Evolutionary conservation across 202 grass and related monocot genomes (phyloP), one percentile per base, ranked within the genome.

Genomic region (Miscanthus sacchariflorus): DNA sequence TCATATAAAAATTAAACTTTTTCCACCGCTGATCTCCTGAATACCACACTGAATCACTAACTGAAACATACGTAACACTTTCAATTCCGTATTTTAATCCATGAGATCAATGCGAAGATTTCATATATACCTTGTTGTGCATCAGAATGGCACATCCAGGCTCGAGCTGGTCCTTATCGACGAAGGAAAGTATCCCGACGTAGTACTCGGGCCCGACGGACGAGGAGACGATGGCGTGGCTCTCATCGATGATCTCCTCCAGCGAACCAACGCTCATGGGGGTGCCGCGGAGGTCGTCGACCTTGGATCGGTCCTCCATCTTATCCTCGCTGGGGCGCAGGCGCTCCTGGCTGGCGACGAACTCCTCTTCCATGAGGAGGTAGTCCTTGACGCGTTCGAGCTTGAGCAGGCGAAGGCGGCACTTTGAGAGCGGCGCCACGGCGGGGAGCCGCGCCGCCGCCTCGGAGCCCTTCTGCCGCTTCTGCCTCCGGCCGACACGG

Each of bases 171-270:
- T 98, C 96, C 88, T 98, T 98, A 82, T 98, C 96, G 64, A 96
- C 96, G 82, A 98, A 96, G 8, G 94, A 98, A 2, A 96, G 58
- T 25, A 98, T 91, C 18, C 96, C 89, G 30, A 98, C 92, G 50
- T 96, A 98, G 87, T 98, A 98, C 81, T 98, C 96, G 27, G 96
- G 96, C 69, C 94, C 94, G 14, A 96, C 92, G 25, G 96, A 98
- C 9, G 92, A 96, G 0, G 92, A 96, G 48, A 96, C 94, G 54
- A 98, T 96, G 0, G 91, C 94, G 74, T 98, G 92, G 87, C 89
- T 96, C 86, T 98, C 96, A 70, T 98, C 94, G 25, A 98, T 96
- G 56, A 98, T 95, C 92, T 96, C 96, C 92, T 98, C 96, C 12
- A 98, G 94, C 17, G 93, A 95, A 1, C 96, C 96, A 1, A 98